phyloP scores from a whole-genome alignment of 1,139 yeast species.

The Geotrichum klebahnii region DNA sequence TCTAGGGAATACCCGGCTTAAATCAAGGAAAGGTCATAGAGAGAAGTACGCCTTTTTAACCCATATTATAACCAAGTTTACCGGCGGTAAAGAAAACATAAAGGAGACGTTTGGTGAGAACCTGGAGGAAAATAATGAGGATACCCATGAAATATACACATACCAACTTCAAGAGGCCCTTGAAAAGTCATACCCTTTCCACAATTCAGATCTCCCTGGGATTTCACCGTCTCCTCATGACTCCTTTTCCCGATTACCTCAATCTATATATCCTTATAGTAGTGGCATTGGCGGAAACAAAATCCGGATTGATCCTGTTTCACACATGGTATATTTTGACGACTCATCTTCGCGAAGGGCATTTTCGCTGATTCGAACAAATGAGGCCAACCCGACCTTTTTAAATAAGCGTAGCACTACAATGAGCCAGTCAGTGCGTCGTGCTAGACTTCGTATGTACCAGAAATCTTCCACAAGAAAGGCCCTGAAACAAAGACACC shows the following conservation, averaged over 20 bases:
- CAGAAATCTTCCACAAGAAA: too few relatives aligned
- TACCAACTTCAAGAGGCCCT: not conserved
- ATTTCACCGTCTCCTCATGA: not conserved
- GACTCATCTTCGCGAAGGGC: not conserved
- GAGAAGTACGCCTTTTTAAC: not conserved
- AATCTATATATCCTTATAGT: not conserved
- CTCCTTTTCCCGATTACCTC: not conserved
- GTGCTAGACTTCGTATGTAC: too few relatives aligned
- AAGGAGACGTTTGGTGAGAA: not conserved
- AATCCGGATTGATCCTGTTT: not conserved
- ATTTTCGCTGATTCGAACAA: conserved; percentile 5
- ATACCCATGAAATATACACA: not conserved
- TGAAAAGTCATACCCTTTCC: conserved; percentile 2
- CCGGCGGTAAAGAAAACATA: not conserved
- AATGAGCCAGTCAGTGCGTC: too few relatives aligned
- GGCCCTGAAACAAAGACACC: too few relatives aligned
- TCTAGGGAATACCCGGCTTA: conserved; percentile 3
- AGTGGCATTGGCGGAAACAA: not conserved
- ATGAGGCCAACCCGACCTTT: not conserved
- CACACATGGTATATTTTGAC: conserved; percentile 3
- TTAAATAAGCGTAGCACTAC: not conserved
- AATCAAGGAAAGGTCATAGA: not conserved
- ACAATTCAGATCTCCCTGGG: conserved; percentile 1
- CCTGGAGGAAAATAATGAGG: not conserved
- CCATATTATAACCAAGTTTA: not conserved